These are phyloP conservation scores for Nowakowskiella sp. DNA, from an alignment of 192 early-diverging fungal genomes.

Conservation along the genomic window DNA sequence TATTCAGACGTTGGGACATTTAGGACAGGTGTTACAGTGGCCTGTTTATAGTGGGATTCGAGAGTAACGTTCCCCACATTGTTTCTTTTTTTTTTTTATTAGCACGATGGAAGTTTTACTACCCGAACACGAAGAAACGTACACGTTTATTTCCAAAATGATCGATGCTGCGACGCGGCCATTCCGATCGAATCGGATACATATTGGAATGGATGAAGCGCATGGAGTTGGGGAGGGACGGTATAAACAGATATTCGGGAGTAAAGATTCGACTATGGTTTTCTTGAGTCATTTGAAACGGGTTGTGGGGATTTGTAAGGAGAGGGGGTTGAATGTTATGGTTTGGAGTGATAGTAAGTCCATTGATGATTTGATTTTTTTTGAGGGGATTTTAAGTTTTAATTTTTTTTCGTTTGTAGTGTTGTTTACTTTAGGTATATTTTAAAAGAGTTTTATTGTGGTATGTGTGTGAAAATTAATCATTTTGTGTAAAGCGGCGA, in stretches of 20 bases:
- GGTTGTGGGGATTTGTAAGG: slow-evolving; percentile 62
- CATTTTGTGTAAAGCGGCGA: slow-evolving; percentile 59
- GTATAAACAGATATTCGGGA: slow-evolving; percentile 65
- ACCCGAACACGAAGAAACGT: slow-evolving; percentile 64
- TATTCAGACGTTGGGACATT: slow-evolving; percentile 83
- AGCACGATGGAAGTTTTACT: slow-evolving; percentile 71
- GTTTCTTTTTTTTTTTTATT: slow-evolving; percentile 1
- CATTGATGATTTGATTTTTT: not conserved
- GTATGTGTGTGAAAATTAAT: not conserved
- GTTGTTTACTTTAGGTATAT: slow-evolving; percentile 25
- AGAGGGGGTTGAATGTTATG: slow-evolving; percentile 58
- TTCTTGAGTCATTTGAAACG: slow-evolving; percentile 69
- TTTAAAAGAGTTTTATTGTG: not conserved
- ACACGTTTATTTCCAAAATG: slow-evolving; percentile 67
- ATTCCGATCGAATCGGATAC: slow-evolving; percentile 69
- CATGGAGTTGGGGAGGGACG: slow-evolving; percentile 79
- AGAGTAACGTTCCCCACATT: slow-evolving; percentile 32
- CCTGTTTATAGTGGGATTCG: slow-evolving; percentile 65
- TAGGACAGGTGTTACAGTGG: slow-evolving; percentile 88
- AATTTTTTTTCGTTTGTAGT: slow-evolving; percentile 14
- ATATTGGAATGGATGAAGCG: slow-evolving; percentile 83
- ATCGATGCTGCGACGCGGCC: slow-evolving; percentile 57
- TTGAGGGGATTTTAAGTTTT: not conserved
- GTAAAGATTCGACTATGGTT: slow-evolving; percentile 61
- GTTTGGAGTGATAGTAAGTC: slow-evolving; percentile 81